Evolutionary conservation across 352 stramenopile species (phyloP).

Genomic region (Phytopythium helicoides): DNA sequence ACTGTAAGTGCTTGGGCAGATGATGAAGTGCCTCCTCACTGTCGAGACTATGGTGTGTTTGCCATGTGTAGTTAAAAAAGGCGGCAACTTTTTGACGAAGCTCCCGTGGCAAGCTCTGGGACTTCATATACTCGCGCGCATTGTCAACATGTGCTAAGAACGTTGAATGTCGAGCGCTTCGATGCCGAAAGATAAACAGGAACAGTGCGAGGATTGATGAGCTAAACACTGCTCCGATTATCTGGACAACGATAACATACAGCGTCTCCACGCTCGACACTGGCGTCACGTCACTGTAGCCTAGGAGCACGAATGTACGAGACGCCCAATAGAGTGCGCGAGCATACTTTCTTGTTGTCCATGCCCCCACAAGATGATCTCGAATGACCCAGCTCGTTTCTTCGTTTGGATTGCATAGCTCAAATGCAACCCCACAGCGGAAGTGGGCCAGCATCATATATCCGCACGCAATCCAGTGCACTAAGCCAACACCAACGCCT

Average conservation of each 20-base stretch:
- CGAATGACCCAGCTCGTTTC: conserved; percentile 63
- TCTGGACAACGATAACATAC: conserved; percentile 42
- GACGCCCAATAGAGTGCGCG: conserved; percentile 60
- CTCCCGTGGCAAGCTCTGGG: conserved; percentile 49
- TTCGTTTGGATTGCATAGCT: conserved; percentile 34
- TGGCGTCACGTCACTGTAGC: conserved; percentile 65
- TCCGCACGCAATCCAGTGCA: conserved; percentile 58
- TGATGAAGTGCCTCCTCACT: conserved; percentile 54
- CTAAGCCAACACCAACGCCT: conserved; percentile 22
- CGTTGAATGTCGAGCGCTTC: conserved; percentile 42
- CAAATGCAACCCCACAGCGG: conserved; percentile 50
- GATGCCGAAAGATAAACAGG: conserved; percentile 72
- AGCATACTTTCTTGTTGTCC: conserved; percentile 43
- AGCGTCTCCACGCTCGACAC: conserved; percentile 54
- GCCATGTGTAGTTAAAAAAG: conserved; percentile 70
- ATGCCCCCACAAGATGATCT: conserved; percentile 44
- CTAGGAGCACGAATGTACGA: conserved; percentile 53
- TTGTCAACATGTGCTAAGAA: conserved; percentile 68
- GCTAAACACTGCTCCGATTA: conserved; percentile 50
- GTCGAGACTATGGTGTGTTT: conserved; percentile 56
- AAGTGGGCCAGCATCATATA: conserved; percentile 71
- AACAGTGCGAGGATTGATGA: conserved; percentile 63
- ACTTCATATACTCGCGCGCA: conserved; percentile 68
- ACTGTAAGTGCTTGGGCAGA: conserved; percentile 66
- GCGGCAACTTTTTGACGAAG: conserved; percentile 49